Evolutionary conservation across 2,329 filamentous ascomycete species (phyloP).

Genomic region (Meredithiella fracta): DNA sequence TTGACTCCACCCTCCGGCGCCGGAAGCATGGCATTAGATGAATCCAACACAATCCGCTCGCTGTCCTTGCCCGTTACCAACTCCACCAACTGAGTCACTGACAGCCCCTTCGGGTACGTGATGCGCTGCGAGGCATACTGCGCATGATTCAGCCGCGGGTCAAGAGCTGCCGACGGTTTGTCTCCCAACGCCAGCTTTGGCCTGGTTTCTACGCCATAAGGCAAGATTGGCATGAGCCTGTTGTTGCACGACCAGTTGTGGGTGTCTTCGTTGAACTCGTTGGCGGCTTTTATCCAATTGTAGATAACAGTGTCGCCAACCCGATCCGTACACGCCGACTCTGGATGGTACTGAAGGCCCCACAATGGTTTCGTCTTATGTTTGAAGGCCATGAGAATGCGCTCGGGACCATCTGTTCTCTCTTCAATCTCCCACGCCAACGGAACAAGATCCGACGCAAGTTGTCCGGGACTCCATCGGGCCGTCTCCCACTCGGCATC

Average conservation of each 20-base stretch:
- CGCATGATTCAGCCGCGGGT: too few relatives aligned
- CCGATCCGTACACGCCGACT: constrained; percentile 67
- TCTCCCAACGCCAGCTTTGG: background rate
- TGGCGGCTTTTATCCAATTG: constrained; percentile 53
- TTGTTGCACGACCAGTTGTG: too few relatives aligned
- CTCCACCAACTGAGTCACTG: constrained; percentile 37
- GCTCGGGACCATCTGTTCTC: constrained; percentile 25
- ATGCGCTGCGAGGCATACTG: background rate
- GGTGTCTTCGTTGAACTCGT: too few relatives aligned
- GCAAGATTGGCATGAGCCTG: too few relatives aligned
- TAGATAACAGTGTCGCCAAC: constrained; percentile 46
- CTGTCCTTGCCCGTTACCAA: constrained; percentile 23
- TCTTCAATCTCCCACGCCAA: constrained; percentile 46
- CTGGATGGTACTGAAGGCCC: constrained; percentile 82
- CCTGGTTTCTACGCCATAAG: background rate
- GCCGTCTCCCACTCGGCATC: constrained; percentile 22
- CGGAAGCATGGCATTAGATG: constrained; percentile 29
- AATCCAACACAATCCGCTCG: constrained; percentile 43
- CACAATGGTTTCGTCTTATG: constrained; percentile 59
- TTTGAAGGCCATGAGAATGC: constrained; percentile 59
- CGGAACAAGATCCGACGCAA: constrained; percentile 31
- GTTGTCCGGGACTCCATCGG: constrained; percentile 25
- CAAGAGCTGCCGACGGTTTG: background rate
- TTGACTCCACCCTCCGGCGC: constrained; percentile 22
- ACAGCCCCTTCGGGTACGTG: constrained; percentile 17